These are phyloP conservation scores for Colletotrichum salicis DNA, from an alignment of 2,329 filamentous ascomycete species.

Conservation along the genomic window DNA sequence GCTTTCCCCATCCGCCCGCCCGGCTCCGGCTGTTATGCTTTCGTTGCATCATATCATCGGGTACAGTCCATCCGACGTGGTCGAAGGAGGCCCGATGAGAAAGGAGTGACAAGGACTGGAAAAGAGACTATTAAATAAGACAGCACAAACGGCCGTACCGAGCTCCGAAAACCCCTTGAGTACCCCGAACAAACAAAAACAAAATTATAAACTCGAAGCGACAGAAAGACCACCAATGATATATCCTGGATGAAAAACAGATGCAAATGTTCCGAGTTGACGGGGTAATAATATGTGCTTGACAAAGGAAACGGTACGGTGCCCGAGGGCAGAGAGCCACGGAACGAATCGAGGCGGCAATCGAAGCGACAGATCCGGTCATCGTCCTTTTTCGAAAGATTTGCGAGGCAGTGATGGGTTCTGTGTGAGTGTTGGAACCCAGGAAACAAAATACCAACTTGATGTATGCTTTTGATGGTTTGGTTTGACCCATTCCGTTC, in stretches of 20 bases:
- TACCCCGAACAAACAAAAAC: background rate
- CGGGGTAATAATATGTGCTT: slow-evolving; percentile 22
- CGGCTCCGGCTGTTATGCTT: slow-evolving; percentile 31
- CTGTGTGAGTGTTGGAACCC: slow-evolving; percentile 8
- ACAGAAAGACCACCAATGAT: slow-evolving; percentile 10
- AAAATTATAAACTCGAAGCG: slow-evolving; percentile 14
- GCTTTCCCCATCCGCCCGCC: background rate
- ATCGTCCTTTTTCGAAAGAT: background rate
- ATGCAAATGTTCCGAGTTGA: slow-evolving; percentile 9
- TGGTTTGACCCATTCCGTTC: slow-evolving; percentile 20
- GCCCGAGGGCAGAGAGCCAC: slow-evolving; percentile 7
- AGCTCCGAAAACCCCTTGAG: background rate
- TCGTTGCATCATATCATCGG: slow-evolving; percentile 32
- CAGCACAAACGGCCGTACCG: slow-evolving; percentile 16
- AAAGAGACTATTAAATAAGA: slow-evolving; percentile 22
- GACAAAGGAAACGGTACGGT: slow-evolving; percentile 30
- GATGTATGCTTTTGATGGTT: slow-evolving; percentile 26
- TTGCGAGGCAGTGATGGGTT: background rate
- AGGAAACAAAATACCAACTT: slow-evolving; percentile 22
- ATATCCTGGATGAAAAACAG: slow-evolving; percentile 1
- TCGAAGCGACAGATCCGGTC: background rate
- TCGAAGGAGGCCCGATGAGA: background rate
- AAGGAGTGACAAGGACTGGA: slow-evolving; percentile 1
- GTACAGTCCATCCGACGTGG: background rate
- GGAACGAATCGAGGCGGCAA: background rate